Base-by-base conservation (phyloP, 768 basidiomycete genomes). In the Boletus rufocinnamomeus region DNA sequence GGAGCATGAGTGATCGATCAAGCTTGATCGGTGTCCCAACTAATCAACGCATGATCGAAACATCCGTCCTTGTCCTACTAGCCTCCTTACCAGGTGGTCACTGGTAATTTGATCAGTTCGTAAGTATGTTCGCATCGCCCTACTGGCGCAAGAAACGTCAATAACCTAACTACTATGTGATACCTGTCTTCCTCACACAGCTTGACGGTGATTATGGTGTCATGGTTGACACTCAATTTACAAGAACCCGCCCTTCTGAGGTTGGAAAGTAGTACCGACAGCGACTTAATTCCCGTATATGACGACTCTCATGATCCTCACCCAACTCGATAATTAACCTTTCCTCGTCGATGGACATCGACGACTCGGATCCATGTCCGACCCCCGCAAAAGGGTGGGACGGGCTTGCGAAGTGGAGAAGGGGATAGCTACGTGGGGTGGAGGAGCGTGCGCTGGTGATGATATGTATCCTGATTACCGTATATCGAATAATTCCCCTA, bases 201-300 rank as follows among this genome's bases (percentile, higher is more conserved):
- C 37, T 11, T 67, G 21, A 63, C 54, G 13, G 55, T 49, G 25
- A 54, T 55, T 3, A 50, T 67, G 66, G 58, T 63, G 13, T 61
- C 59, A 23, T 55, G 67, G 28, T 28, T 68, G 47, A 49, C 61
- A 58, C 56, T 65, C 52, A 68, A 65, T n/a, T 30, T 68, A 27
- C 57, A 61, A 6, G 60, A 58, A 16, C 41, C 52, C 17, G 1
- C 2, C 2, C 11, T 4, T 32, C 38, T 16, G 30, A 4, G 27
- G 3, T 32, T 38, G 11, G 16, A 30, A 23, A 17, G 32, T 17
- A 30, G 40, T 38, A 4, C 38, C 17, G 40, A 30, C 4, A 30
- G 17, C 27, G 3, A n/a, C 6, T 3, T n/a, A n/a, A n/a, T n/a
- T 2, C 32, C 6, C 25, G 41, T 32, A 3, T 9, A 40, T 63